Conservation (phyloP, 805 yeast genomes). For the Yarrowia sp. region DNA sequence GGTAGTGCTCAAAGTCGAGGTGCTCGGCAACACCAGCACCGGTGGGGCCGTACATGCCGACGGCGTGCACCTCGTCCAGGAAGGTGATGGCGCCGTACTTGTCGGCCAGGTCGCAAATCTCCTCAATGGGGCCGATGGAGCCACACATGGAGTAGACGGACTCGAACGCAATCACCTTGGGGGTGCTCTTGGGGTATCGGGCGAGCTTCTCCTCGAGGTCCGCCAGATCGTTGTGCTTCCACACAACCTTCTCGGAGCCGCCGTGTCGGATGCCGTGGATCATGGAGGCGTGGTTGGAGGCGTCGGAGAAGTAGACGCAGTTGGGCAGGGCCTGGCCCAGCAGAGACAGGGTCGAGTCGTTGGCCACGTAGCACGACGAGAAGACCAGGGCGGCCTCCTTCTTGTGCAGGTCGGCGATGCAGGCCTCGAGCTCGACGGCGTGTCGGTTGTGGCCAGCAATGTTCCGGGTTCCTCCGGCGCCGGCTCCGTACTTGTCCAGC, state of each 20-base stretch:
- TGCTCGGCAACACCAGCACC: constrained; percentile 99
- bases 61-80: constrained; percentile 98
- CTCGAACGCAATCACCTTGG: constrained; percentile 96
- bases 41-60: constrained; percentile 98
- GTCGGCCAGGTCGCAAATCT: constrained; percentile 93
- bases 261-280: constrained; percentile 94
- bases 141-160: constrained; percentile 99
- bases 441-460: constrained; percentile 96
- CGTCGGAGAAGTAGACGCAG: constrained; percentile 91
- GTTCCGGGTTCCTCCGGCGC: constrained; percentile 99
- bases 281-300: constrained; percentile 96
- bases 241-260: constrained; percentile 83
- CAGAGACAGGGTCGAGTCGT: constrained; percentile 90
- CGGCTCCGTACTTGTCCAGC: constrained; percentile 90
- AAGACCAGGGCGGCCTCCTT: constrained; percentile 95
- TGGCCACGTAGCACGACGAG: constrained; percentile 95
- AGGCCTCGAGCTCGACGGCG: constrained; percentile 86
- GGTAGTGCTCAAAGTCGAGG: constrained; percentile 83
- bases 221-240: constrained; percentile 85
- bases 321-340: constrained; percentile 91
- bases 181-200: constrained; percentile 81
- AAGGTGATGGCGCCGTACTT: constrained; percentile 97
- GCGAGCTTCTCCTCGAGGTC: constrained; percentile 83
- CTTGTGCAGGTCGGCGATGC: constrained; percentile 87
- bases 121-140: constrained; percentile 90